Percentiles rank a stretch among this genome's conserved stretches.
phyloP scores from a whole-genome alignment of 176 grass and related monocot genomes.

The Melocanna baccifera region DNA sequence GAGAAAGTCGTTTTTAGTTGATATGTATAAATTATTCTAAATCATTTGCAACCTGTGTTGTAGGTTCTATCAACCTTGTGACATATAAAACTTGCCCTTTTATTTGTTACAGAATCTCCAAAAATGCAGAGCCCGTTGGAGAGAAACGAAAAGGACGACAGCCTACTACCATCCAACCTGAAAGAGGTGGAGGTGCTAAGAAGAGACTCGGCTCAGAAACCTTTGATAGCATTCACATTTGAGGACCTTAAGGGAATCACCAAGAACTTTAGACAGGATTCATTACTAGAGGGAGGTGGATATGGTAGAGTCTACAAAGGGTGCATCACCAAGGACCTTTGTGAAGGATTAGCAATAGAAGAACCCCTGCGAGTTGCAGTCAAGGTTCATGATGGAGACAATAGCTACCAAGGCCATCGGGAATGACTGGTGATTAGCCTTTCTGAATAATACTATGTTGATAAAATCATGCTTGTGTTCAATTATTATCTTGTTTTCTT shows the following conservation, averaged over 20 bases:
- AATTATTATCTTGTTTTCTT: background rate
- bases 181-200: constrained; percentile 65
- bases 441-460: background rate
- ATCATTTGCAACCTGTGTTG: too few species aligned
- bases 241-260: constrained; percentile 70
- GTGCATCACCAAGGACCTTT: constrained; percentile 39
- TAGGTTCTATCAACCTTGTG: background rate
- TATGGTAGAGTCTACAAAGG: constrained; percentile 89
- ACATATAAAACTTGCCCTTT: background rate
- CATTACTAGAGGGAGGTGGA: too few species aligned
- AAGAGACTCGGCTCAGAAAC: constrained; percentile 43
- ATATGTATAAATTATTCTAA: background rate
- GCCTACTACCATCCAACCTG: constrained; percentile 57
- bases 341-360: constrained; percentile 39
- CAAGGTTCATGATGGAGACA: constrained; percentile 84
- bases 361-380: constrained; percentile 63
- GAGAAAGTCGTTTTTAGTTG: background rate
- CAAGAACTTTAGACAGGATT: constrained; percentile 70
- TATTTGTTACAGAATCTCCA: constrained; percentile 45
- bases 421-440: constrained; percentile 68
- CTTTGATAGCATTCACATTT: constrained; percentile 73
- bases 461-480: background rate
- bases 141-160: constrained; percentile 47
- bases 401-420: constrained; percentile 73
- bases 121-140: constrained; percentile 55